Base-by-base conservation (phyloP, 164 flowering plant species). In the Brasenia schreberi region DNA sequence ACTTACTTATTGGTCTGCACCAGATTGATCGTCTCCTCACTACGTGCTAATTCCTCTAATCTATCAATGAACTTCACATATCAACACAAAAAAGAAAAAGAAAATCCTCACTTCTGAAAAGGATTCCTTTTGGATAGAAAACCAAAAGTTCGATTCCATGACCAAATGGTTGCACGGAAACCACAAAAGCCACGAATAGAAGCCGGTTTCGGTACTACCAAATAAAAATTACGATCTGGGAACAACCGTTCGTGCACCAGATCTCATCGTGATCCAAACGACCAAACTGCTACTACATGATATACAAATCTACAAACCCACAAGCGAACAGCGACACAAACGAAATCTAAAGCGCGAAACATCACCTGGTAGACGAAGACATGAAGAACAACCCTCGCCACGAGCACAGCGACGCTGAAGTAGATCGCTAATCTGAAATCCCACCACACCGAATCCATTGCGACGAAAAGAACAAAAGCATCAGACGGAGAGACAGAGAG, bases 361-460 rank as follows among this genome's bases (percentile, higher is more conserved):
- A 82, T 72, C 71, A 91, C 95, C 18, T 80, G 88, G 68, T 80
- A 88, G 66, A 91, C 42, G 80, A 80, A 81, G 76, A 68, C 75
- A 76, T 91, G 91, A n/a, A 88, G 67, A 68, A 87, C 44, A 68
- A 78, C 80, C 71, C 90, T 74, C 5, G 83, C 85, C 53, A 64
- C 81, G 43, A 79, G 59, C 70, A 88, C 85, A 19, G 68, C 71
- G 33, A 86, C 45, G 4, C 86, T 83, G 73, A 87, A 90, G 77
- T 60, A 73, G 44, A 88, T 27, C 0, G 90, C 82, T 19, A 81
- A 19, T 53, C 72, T 7, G 72, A 85, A 68, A 72, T 88, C 18
- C 45, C 49, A 6, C 14, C 7, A 64, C 45, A 43, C 17, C 7
- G 53, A 39, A 49, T 19, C 42, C 58, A 5, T n/a, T 10, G 16